Evolutionary conservation across 1,284 basidiomycete genomes (phyloP).

Genomic region (Trametes versicolor): DNA sequence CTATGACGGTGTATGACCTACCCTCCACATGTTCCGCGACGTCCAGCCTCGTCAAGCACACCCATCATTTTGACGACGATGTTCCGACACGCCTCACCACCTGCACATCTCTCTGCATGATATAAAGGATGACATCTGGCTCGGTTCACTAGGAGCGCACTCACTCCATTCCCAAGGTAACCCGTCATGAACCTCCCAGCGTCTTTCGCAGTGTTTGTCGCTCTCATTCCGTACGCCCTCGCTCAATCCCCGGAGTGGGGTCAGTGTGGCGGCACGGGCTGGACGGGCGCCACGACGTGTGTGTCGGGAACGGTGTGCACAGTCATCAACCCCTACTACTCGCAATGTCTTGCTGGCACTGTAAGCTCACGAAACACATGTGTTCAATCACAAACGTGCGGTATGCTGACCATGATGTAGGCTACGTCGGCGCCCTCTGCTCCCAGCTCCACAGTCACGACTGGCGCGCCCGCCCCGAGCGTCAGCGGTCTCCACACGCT

Average conservation of each 20-base stretch:
- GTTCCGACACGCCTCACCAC: constrained; percentile 16
- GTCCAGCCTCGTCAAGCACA: background rate
- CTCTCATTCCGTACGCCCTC: constrained; percentile 41
- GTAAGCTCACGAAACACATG: constrained; percentile 16
- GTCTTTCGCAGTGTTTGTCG: constrained; percentile 41
- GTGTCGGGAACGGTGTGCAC: constrained; percentile 44
- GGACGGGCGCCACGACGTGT: constrained; percentile 49
- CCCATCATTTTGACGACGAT: constrained; percentile 29
- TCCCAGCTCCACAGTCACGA: constrained; percentile 2
- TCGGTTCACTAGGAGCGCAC: background rate
- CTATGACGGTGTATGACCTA: background rate
- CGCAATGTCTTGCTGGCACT: constrained; percentile 44
- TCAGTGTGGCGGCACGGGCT: constrained; percentile 51
- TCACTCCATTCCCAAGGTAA: background rate
- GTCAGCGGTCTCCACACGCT: constrained; percentile 47
- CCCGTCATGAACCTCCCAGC: constrained; percentile 40
- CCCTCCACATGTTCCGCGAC: background rate
- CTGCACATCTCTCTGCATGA: background rate
- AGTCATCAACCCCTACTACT: constrained; percentile 45
- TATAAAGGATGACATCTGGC: background rate
- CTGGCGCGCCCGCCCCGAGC: constrained; percentile 16
- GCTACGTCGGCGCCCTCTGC: background rate
- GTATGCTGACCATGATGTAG: background rate
- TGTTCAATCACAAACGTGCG: background rate
- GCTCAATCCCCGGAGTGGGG: constrained; percentile 47